These are phyloP conservation scores for Termitomyces sp. DNA, from an alignment of 768 basidiomycete species.

Conservation along the genomic window DNA sequence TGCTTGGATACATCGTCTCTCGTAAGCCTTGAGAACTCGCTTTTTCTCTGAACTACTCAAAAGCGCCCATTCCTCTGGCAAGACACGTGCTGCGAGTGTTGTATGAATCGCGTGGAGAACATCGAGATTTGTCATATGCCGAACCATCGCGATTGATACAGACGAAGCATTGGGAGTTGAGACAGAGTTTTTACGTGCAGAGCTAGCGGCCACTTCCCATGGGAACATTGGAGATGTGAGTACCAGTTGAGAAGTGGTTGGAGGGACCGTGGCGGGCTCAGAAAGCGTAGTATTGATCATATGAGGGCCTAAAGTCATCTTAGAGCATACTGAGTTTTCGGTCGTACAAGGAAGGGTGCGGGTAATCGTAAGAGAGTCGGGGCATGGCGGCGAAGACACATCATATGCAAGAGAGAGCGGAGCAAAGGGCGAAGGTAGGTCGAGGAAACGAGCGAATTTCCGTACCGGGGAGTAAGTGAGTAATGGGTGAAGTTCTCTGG, in stretches of 20 bases:
- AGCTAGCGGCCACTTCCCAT: slow-evolving; percentile 8
- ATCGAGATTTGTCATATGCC: slow-evolving; percentile 49
- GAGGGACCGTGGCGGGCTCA: slow-evolving; percentile 9
- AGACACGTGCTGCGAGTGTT: slow-evolving; percentile 50
- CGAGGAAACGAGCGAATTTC: slow-evolving; percentile 4
- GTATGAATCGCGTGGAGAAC: slow-evolving; percentile 55
- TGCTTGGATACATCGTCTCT: slow-evolving; percentile 51
- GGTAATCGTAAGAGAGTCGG: neutral
- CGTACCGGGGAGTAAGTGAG: slow-evolving; percentile 2
- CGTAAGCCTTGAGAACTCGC: slow-evolving; percentile 55
- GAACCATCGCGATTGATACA: neutral
- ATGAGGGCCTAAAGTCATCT: neutral
- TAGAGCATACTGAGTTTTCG: neutral
- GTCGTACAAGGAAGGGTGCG: neutral
- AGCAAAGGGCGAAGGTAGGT: neutral
- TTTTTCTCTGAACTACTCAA: slow-evolving; percentile 52
- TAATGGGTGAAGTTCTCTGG: slow-evolving; percentile 4
- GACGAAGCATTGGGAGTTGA: neutral
- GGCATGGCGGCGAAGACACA: slow-evolving; percentile 5
- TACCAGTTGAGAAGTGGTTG: neutral
- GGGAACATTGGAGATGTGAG: slow-evolving; percentile 8
- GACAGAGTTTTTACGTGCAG: neutral
- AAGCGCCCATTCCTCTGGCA: slow-evolving; percentile 58
- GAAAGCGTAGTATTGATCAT: slow-evolving; percentile 2
- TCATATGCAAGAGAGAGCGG: slow-evolving; percentile 8